Evolutionary conservation across 2,329 filamentous ascomycete genomes (phyloP), one percentile per base, ranked within the genome.

Genomic region (Claviceps sp.): DNA sequence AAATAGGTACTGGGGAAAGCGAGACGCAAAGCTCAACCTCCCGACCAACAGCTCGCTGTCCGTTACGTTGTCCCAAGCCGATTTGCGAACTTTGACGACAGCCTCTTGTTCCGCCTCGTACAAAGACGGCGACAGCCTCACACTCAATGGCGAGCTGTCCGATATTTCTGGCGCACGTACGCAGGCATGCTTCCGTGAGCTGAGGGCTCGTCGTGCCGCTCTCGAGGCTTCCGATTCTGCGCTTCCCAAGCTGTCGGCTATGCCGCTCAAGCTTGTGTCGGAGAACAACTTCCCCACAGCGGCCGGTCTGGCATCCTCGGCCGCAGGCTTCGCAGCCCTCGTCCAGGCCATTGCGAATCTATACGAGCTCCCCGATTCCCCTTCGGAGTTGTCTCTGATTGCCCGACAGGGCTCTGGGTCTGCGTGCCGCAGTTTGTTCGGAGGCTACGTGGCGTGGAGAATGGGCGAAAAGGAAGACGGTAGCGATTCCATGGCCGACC

Each of bases 231-330:
- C 76, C 55, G 75, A 95, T 65, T 61, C 82, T 0, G 82, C 81
- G 22, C 78, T 95, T n/a, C 89, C 91, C 44, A 88, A 87, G 68
- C 81, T 98, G 53, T 87, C 89, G 11, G 66, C 75, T 50, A 75
- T 86, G 62, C 82, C 87, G 38, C 81, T 98, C 56, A 86, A 84
- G 61, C 84, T 98, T 58, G 89, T 96, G 52, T 93, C 87, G 53
- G 87, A 93, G 73, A 98, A 98, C 78, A 98, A 98, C 78, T 98
- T 98, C 77, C 93, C 93, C 57, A 98, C 93, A 2, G 93, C 93
- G 26, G 93, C 93, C 4, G 93, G 93, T 6, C 82, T 98, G 16
- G 83, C 84, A 4, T 84, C 80, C 17, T 86, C 82, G 0, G 83
- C 82, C 1, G 82, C 82, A 1, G 82, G 82, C 5, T 85, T 85